These are phyloP conservation scores for Paraconiothyrium brasiliense DNA, from an alignment of 2,329 filamentous ascomycete species.

Conservation along the genomic window DNA sequence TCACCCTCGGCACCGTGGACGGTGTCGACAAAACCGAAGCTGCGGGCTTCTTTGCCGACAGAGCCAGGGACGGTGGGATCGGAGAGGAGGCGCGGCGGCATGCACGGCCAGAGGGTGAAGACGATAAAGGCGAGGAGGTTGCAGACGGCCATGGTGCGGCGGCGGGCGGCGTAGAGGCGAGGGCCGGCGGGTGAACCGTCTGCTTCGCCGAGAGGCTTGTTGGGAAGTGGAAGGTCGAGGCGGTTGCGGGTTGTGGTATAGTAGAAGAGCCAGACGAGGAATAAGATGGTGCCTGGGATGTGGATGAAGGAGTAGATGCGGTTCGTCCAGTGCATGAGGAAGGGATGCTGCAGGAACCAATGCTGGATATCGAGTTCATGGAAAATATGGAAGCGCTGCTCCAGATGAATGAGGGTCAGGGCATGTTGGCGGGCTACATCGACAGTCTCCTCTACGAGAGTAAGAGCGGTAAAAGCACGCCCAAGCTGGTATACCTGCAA, in stretches of 20 bases:
- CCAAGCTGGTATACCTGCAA: slow-evolving; percentile 76
- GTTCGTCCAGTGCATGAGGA: slow-evolving; percentile 74
- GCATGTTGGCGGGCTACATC: slow-evolving; percentile 74
- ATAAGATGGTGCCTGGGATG: slow-evolving; percentile 78
- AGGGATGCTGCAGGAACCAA: slow-evolving; percentile 63
- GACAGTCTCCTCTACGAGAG: slow-evolving; percentile 73
- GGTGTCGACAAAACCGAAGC: slow-evolving; percentile 68
- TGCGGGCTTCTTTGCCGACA: slow-evolving; percentile 67
- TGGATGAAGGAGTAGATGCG: slow-evolving; percentile 80
- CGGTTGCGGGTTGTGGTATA: slow-evolving; percentile 71
- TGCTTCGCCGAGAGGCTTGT: slow-evolving; percentile 46
- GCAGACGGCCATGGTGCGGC: slow-evolving; percentile 66
- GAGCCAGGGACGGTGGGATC: slow-evolving; percentile 63
- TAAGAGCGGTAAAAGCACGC: slow-evolving; percentile 75
- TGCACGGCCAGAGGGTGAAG: slow-evolving; percentile 63
- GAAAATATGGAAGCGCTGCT: slow-evolving; percentile 71
- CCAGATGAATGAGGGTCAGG: slow-evolving; percentile 72
- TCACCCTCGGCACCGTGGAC: slow-evolving; percentile 67
- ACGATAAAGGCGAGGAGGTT: slow-evolving; percentile 68
- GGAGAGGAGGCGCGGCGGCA: slow-evolving; percentile 66
- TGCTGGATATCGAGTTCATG: slow-evolving; percentile 70
- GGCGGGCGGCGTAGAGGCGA: slow-evolving; percentile 63
- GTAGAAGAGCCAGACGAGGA: slow-evolving; percentile 73
- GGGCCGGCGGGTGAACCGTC: slow-evolving; percentile 59
- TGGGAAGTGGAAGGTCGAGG: slow-evolving; percentile 51